Evolutionary conservation across 257 asterid genomes (phyloP).

Genomic region (Nicotiana obtusifolia): DNA sequence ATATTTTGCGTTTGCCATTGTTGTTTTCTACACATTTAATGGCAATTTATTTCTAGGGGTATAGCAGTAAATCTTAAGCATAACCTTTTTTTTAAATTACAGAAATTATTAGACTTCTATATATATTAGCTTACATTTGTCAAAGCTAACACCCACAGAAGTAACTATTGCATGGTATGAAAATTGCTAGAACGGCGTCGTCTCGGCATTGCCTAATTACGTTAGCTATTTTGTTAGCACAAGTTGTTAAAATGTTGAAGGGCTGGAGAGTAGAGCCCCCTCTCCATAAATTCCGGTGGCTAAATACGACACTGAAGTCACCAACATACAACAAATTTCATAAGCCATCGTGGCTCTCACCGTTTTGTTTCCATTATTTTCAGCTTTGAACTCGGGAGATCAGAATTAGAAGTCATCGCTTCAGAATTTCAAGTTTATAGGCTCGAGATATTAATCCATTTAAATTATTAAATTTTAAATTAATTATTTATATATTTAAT

Average conservation of each 20-base stretch:
- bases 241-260: neutral
- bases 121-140: neutral
- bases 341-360: neutral
- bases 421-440: no score
- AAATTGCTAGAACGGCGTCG: neutral
- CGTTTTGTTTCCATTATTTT: neutral
- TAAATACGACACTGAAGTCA: neutral
- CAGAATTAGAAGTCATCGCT: accelerated
- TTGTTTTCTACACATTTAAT: no score
- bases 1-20: no score
- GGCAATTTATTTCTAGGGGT: neutral
- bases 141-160: neutral
- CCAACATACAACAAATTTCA: neutral
- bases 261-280: neutral
- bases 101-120: neutral
- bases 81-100: no score
- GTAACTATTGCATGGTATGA: neutral
- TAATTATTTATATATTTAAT: no score
- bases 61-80: neutral
- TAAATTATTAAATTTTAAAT: no score
- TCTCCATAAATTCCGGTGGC: neutral
- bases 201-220: neutral
- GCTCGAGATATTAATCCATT: accelerated
- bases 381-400: no score
- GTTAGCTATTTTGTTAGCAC: conserved; percentile 1